Evolutionary conservation across 352 stramenopile genomes (phyloP).

Genomic region (Globisporangium spinosum): DNA sequence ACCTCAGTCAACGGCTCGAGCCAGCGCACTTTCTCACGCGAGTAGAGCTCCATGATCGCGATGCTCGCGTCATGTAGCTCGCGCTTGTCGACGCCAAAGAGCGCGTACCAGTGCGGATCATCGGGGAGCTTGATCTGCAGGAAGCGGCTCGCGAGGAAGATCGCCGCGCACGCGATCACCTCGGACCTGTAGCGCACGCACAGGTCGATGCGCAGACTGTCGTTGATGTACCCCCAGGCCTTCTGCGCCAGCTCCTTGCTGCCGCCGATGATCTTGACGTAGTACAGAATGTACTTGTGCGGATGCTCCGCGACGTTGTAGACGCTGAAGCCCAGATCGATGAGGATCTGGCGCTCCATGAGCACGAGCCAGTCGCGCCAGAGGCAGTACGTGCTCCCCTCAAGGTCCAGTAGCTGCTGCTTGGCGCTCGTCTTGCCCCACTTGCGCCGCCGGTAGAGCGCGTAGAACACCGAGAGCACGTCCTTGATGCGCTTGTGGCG

Average conservation of each 20-base stretch:
- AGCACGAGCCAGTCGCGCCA: slow-evolving; percentile 86
- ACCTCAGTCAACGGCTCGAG: slow-evolving; percentile 66
- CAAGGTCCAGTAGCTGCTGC: slow-evolving; percentile 65
- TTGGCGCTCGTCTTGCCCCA: slow-evolving; percentile 40
- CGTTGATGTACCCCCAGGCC: slow-evolving; percentile 91
- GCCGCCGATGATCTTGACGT: slow-evolving; percentile 85
- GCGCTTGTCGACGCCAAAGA: slow-evolving; percentile 61
- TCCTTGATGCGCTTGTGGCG: slow-evolving; percentile 76
- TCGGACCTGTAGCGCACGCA: slow-evolving; percentile 79
- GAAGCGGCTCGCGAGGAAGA: slow-evolving; percentile 80
- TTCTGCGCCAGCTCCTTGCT: slow-evolving; percentile 68
- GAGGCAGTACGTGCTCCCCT: slow-evolving; percentile 53
- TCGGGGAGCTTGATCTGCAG: slow-evolving; percentile 52
- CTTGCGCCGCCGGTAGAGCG: slow-evolving; percentile 74
- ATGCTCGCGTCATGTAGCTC: slow-evolving; percentile 47
- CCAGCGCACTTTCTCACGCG: slow-evolving; percentile 52
- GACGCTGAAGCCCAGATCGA: slow-evolving; percentile 91
- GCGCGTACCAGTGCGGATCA: slow-evolving; percentile 53
- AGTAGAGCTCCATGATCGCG: slow-evolving; percentile 64
- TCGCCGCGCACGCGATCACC: slow-evolving; percentile 87
- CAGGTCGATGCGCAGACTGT: slow-evolving; percentile 83
- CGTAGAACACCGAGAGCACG: slow-evolving; percentile 86
- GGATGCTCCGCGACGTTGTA: slow-evolving; percentile 91
- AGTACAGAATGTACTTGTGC: slow-evolving; percentile 93
- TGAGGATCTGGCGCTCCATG: slow-evolving; percentile 88